Base-by-base conservation (phyloP, 2,329 filamentous ascomycete genomes). In the Calonectria pseudoturangicola region DNA sequence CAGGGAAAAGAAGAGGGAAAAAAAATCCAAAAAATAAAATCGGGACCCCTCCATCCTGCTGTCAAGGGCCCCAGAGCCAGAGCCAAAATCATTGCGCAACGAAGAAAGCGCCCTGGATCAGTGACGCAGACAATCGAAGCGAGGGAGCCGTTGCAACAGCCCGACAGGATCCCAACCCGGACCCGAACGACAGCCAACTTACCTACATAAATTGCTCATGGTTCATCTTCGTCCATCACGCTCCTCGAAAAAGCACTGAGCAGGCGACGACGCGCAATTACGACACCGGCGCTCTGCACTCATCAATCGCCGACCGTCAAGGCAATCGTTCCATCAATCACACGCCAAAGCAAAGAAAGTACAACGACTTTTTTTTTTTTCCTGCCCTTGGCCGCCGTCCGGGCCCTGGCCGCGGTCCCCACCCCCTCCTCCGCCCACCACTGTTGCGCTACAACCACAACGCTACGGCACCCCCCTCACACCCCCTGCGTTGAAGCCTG, bases 381-480 rank as follows among this genome's bases (percentile, higher is more conserved):
- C 30, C 30, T 33, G 5, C 48, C 27, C 28, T 62, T 33, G 18
- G 27, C 58, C 48, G 39, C 47, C 30, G 33, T 54, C 47, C 39
- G 3, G 54, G 66, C 41, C 66, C 66, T 62, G 28, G 54, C 58
- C 56, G 33, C n/a, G 27, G 70, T 64, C 70, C 41, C 70, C 70
- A 71, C 70, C 70, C 68, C 70, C 70, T 71, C 69, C 70, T 71
- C 67, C 65, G 45, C 63, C 48, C 56, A 66, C 58, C 68, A 58
- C 16, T 56, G 45, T 51, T 65, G 50, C 68, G 43, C 47, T 66
- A 65, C 62, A 39, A 66, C 60, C 47, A 30, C 67, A 16, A 56
- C 65, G 64, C 70, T 68, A 71, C 70, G 47, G 56, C 54, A 58
- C 70, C 65, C 69, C 69, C 69, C 66, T 68, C 68, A 68, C 56